phyloP scores from a whole-genome alignment of 2,329 filamentous ascomycete species.

The Cephalotrichum gorgonifer region DNA sequence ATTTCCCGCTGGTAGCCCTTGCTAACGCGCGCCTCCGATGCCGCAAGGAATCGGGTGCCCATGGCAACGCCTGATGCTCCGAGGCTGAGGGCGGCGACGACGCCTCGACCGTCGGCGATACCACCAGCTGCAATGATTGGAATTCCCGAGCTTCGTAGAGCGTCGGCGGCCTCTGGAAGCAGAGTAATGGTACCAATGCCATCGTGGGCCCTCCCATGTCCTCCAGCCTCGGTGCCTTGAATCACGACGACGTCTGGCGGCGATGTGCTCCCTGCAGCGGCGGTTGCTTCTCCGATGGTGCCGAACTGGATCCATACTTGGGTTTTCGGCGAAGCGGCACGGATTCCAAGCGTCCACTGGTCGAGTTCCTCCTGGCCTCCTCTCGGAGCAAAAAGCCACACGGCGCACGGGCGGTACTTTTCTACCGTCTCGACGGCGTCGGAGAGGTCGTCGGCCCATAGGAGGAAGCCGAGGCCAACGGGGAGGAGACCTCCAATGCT shows the following conservation, averaged over 20 bases:
- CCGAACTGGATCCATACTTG: conserved; percentile 45
- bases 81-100: conserved; percentile 37
- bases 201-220: conserved; percentile 35
- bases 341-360: neutral
- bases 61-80: conserved; percentile 45
- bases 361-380: conserved; percentile 17
- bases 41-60: conserved; percentile 54
- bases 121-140: conserved; percentile 41
- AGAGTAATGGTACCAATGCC: conserved; percentile 34
- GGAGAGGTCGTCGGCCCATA: conserved; percentile 30
- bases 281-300: conserved; percentile 32
- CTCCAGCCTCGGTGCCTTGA: conserved; percentile 43
- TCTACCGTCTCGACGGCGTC: conserved; percentile 18
- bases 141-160: conserved; percentile 14
- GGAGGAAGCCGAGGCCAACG: conserved; percentile 35
- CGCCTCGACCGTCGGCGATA: conserved; percentile 43
- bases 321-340: conserved; percentile 21
- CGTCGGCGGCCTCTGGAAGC: conserved; percentile 37
- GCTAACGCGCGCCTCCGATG: conserved; percentile 25
- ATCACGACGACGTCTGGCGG: conserved; percentile 39
- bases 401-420: conserved; percentile 5
- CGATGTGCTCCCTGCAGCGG: conserved; percentile 20
- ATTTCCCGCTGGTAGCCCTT: conserved; percentile 30
- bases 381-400: conserved; percentile 36
- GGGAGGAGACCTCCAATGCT: conserved; percentile 20